phyloP scores from a whole-genome alignment of 495 filamentous ascomycete species.

The Xylaria bambusicola region DNA sequence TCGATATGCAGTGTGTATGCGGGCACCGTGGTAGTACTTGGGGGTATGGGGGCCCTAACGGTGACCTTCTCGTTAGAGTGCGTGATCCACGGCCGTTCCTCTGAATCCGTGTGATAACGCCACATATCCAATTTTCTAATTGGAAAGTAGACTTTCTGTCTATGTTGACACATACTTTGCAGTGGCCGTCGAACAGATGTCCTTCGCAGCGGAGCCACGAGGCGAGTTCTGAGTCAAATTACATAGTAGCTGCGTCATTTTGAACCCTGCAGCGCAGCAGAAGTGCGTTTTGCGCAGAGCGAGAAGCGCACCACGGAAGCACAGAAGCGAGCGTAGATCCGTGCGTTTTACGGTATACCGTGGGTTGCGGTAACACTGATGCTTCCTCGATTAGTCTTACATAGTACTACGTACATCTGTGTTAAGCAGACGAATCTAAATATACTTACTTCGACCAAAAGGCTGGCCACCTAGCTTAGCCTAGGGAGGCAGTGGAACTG shows the following conservation, averaged over 20 bases:
- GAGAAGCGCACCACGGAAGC: not conserved
- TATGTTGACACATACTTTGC: slow-evolving; percentile 16
- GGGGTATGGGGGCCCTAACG: not conserved
- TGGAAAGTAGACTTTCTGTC: not conserved
- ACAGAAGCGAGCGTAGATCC: slow-evolving; percentile 6
- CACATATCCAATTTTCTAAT: not conserved
- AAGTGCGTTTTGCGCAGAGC: slow-evolving; percentile 1
- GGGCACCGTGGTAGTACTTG: slow-evolving; percentile 5
- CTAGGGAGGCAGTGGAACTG: not conserved
- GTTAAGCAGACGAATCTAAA: no score
- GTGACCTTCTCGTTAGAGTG: slow-evolving; percentile 12
- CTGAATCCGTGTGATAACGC: slow-evolving; percentile 3
- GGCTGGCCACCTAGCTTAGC: not conserved
- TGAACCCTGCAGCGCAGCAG: not conserved
- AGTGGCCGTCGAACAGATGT: not conserved
- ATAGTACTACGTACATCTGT: no score
- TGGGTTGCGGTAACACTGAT: not conserved
- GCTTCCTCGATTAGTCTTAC: no score
- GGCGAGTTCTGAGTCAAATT: slow-evolving; percentile 9
- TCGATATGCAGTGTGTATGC: slow-evolving; percentile 1
- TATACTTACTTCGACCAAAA: not conserved
- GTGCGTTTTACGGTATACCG: not conserved
- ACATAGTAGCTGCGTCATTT: slow-evolving; percentile 16
- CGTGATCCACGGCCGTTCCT: not conserved
- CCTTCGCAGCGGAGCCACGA: not conserved